phyloP scores from a whole-genome alignment of 768 basidiomycete genomes.

The Leccinum aurantiacum region DNA sequence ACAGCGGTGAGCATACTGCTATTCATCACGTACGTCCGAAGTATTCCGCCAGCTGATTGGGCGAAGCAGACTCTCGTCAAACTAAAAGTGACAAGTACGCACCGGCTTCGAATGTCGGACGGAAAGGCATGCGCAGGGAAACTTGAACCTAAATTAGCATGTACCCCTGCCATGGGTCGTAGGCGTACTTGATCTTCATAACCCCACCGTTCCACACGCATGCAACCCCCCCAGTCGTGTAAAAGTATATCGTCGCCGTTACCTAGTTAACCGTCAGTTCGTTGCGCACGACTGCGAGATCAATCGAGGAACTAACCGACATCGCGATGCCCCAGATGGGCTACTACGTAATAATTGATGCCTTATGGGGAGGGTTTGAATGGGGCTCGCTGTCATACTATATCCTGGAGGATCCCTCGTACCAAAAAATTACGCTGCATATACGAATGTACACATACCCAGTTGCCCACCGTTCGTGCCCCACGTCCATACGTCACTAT shows the following conservation, averaged over 20 bases:
- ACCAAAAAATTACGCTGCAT: neutral
- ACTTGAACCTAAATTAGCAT: slow-evolving; percentile 32
- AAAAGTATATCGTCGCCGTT: slow-evolving; percentile 76
- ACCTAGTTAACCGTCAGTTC: slow-evolving; percentile 49
- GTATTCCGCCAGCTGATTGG: no score
- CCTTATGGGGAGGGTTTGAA: slow-evolving; percentile 80
- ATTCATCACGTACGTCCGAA: no score
- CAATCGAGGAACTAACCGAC: slow-evolving; percentile 49
- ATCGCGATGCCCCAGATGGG: slow-evolving; percentile 72
- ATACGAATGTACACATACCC: slow-evolving; percentile 43
- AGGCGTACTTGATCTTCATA: slow-evolving; percentile 68
- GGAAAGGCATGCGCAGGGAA: slow-evolving; percentile 82
- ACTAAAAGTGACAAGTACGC: no score
- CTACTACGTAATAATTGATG: slow-evolving; percentile 65
- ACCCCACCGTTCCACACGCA: slow-evolving; percentile 77
- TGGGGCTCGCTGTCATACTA: slow-evolving; percentile 67
- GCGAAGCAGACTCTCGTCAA: no score
- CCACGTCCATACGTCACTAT: slow-evolving; percentile 76
- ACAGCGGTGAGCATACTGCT: no score
- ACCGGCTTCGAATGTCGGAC: slow-evolving; percentile 47
- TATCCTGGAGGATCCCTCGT: slow-evolving; percentile 52
- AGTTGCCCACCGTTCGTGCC: slow-evolving; percentile 93
- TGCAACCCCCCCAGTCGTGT: slow-evolving; percentile 77
- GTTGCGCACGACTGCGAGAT: neutral
- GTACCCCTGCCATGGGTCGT: neutral